Percentiles rank a stretch among this genome's conserved stretches.
Evolutionary conservation across 2,329 filamentous ascomycete genomes (phyloP).

Genomic region (Blumeria graminis): DNA sequence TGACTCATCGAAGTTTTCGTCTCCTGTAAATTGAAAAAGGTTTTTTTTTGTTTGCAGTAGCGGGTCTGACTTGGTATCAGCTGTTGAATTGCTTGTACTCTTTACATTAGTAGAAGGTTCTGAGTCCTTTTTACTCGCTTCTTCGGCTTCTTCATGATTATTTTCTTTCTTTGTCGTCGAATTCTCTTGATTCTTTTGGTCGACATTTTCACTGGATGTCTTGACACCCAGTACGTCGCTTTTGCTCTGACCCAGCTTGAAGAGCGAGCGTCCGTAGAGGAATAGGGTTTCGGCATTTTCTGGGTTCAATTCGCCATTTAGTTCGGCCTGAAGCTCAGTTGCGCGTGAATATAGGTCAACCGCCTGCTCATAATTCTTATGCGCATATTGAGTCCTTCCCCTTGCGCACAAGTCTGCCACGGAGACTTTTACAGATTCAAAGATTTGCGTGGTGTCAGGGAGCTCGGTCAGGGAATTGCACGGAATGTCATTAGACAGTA

Average conservation of each 20-base stretch:
- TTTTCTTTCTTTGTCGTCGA: slow-evolving; percentile 13
- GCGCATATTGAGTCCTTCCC: slow-evolving; percentile 63
- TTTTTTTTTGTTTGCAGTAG: slow-evolving; percentile 35
- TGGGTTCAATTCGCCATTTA: slow-evolving; percentile 78
- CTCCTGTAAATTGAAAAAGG: slow-evolving; percentile 77
- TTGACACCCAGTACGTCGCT: slow-evolving; percentile 75
- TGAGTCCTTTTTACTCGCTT: neutral
- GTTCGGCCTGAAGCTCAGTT: slow-evolving; percentile 66
- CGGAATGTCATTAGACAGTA: too few relatives aligned
- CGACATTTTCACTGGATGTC: slow-evolving; percentile 23
- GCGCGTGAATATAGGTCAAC: slow-evolving; percentile 75
- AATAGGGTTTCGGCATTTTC: slow-evolving; percentile 89
- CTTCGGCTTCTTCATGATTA: slow-evolving; percentile 6
- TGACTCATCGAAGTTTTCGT: slow-evolving; percentile 76
- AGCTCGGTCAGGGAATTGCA: slow-evolving; percentile 6
- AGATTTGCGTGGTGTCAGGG: slow-evolving; percentile 10
- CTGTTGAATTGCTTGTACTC: neutral
- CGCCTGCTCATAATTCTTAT: slow-evolving; percentile 70
- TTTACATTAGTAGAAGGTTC: neutral
- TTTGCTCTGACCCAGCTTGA: slow-evolving; percentile 81
- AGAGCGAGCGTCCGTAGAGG: slow-evolving; percentile 78
- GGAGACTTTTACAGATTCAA: slow-evolving; percentile 27
- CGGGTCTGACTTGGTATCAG: neutral
- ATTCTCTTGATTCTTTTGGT: slow-evolving; percentile 18
- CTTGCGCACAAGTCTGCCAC: slow-evolving; percentile 55